Evolutionary conservation across 345 rosid species (phyloP), one percentile per base, ranked within the genome.

Genomic region (Microcos paniculata): DNA sequence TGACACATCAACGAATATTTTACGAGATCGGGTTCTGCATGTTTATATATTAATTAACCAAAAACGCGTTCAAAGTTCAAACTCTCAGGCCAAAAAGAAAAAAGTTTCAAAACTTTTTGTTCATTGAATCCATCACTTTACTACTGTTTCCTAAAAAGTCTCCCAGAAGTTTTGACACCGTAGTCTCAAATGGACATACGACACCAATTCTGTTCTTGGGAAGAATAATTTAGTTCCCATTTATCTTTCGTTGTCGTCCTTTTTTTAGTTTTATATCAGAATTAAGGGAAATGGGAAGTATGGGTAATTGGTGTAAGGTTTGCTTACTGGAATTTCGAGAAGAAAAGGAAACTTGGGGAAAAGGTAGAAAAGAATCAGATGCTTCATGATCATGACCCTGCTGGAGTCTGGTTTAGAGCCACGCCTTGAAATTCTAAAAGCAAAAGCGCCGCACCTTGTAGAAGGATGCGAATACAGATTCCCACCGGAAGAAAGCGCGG

Each of bases 401-500:
- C n/a, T n/a, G n/a, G n/a, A 15, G 11, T 18, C 42, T 31, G 59
- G 28, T 3, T 51, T 30, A 52, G 43, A 70, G 73, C 26, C 35
- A 19, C 46, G 26, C 46, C n/a, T 26, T 30, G 48, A 30, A 11
- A 30, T 73, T 56, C 24, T 46, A 7, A 40, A 56, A 48, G 57
- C 55, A 49, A 62, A 52, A 72, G 55, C 59, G 8, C 46, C 18
- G 55, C n/a, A 62, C 13, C 14, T 67, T 1, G 55, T 12, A 13
- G 11, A 67, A 35, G 14, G 33, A 45, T 45, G 71, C 53, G 21
- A 45, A 45, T 45, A 55, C 26, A 18, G 79, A 82, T 64, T 46
- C 76, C 68, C 70, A 18, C 53, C n/a, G 62, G 24, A 49, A n/a
- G 63, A 53, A 57, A 68, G 62, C 51, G 63, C n/a, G 43, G 70